Conservation (phyloP, 2,329 filamentous ascomycete species). For the Cladosporium oxysporum region DNA sequence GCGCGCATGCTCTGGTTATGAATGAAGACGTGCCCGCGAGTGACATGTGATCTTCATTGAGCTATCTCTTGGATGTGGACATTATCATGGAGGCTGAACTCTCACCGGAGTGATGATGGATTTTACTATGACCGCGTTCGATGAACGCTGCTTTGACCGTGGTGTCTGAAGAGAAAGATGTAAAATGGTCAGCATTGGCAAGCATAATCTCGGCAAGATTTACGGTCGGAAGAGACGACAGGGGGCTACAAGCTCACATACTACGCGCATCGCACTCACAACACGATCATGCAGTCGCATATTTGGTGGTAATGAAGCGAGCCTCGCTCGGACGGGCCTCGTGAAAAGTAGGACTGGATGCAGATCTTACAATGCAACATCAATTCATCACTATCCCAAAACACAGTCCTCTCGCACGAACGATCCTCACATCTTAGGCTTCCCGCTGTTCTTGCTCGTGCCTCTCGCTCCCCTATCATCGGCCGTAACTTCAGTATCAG, state of each 20-base stretch:
- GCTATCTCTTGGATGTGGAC: neutral
- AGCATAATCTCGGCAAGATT: too few relatives aligned
- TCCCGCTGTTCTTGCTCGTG: conserved; percentile 29
- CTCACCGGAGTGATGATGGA: neutral
- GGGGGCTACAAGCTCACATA: too few relatives aligned
- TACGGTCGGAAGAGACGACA: too few relatives aligned
- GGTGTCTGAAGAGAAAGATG: neutral
- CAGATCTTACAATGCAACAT: neutral
- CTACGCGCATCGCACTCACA: too few relatives aligned
- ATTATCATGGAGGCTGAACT: neutral
- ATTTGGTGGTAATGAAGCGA: neutral
- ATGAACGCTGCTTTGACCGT: neutral
- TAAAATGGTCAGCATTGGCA: neutral
- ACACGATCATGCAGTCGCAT: neutral
- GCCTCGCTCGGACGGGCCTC: neutral
- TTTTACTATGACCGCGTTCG: neutral
- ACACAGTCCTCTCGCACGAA: neutral
- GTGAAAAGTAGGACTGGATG: neutral
- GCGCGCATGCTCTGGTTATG: neutral
- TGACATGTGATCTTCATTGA: neutral
- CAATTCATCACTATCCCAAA: neutral
- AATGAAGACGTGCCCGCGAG: neutral
- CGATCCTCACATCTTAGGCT: conserved; percentile 35
- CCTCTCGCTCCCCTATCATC: conserved; percentile 36
- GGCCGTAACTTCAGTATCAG: conserved; percentile 34